Evolutionary conservation across 805 yeast genomes (phyloP).

Genomic region (Spathaspora gorwiae): DNA sequence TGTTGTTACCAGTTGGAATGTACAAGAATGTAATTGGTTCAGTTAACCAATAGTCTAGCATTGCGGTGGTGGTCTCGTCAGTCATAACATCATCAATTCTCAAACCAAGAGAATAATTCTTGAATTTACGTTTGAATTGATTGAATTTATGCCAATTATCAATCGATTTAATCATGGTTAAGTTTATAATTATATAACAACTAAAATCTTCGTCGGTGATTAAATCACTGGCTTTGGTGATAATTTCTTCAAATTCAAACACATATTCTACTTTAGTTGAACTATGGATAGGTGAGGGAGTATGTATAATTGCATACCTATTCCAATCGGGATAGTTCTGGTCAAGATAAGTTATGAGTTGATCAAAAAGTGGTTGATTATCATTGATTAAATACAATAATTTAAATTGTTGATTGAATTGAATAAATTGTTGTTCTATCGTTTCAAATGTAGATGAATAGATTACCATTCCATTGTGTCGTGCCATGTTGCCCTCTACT

Average conservation of each 20-base stretch:
- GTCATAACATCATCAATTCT: background rate
- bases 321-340: background rate
- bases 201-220: background rate
- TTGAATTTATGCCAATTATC: background rate
- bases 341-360: background rate
- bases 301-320: background rate
- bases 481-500: background rate
- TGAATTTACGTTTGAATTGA: background rate
- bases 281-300: background rate
- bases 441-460: background rate
- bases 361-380: background rate
- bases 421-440: background rate
- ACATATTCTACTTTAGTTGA: background rate
- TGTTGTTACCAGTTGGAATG: background rate
- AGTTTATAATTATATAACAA: background rate
- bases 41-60: conserved; percentile 3
- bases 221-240: background rate
- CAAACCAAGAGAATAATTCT: background rate
- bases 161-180: background rate
- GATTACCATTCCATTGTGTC: conserved; percentile 1
- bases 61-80: background rate
- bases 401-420: background rate
- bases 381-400: background rate
- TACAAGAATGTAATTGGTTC: conserved; percentile 3
- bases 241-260: background rate